A percentile compares a stretch with the other conserved stretches of the same genome.
Conservation (phyloP, 805 yeast genomes). For the Saccharomyces kudriavzevii region DNA sequence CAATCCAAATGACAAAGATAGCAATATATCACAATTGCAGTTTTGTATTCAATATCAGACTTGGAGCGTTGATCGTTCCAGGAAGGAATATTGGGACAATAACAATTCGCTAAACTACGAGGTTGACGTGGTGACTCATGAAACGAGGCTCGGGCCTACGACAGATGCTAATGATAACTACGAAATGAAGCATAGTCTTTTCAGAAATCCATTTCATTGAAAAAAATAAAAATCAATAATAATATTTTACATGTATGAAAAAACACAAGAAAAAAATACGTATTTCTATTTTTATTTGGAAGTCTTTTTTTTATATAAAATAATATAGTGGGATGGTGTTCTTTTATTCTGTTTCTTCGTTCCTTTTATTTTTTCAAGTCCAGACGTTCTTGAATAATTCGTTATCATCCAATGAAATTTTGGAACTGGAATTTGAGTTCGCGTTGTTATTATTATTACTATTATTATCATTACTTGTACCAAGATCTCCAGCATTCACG, state of each 20-base stretch:
- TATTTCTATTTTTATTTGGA: neutral
- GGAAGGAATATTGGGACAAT: constrained; percentile 26
- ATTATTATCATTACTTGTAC: constrained; percentile 4
- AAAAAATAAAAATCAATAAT: neutral
- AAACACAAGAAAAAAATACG: neutral
- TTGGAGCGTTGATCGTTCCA: constrained; percentile 8
- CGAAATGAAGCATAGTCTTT: neutral
- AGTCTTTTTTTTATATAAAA: constrained; percentile 1
- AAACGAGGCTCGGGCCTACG: neutral
- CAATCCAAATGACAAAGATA: constrained; percentile 5
- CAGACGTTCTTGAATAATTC: constrained; percentile 66
- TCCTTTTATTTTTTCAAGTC: constrained; percentile 31
- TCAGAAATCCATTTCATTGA: neutral
- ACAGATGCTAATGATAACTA: neutral
- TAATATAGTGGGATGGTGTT: neutral
- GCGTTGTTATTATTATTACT: constrained; percentile 6
- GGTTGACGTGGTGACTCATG: constrained; percentile 9
- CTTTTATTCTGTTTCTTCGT: neutral
- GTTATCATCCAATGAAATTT: constrained; percentile 41
- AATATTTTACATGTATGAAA: neutral
- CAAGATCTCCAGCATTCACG: neutral
- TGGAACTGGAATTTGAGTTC: constrained; percentile 9
- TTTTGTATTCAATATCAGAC: constrained; percentile 26
- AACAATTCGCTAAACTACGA: constrained; percentile 23
- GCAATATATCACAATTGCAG: constrained; percentile 10